Evolutionary conservation across 2,329 filamentous ascomycete species (phyloP).

Genomic region (Xylaria arbuscula): DNA sequence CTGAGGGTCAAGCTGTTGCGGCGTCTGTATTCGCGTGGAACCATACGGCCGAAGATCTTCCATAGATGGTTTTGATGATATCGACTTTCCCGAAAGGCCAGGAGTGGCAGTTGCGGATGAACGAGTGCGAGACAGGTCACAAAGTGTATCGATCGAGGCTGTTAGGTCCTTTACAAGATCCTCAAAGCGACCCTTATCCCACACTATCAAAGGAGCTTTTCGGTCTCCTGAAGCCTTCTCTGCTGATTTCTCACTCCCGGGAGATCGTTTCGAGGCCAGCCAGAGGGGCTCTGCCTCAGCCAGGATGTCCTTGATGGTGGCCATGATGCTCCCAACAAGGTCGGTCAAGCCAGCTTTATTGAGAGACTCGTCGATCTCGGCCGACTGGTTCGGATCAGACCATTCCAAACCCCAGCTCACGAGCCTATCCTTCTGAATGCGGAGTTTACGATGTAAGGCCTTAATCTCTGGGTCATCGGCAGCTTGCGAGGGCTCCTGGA

Average conservation of each 20-base stretch:
- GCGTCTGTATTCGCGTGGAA: constrained; percentile 70
- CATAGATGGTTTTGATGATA: constrained; percentile 52
- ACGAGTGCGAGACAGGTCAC: constrained; percentile 77
- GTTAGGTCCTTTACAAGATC: constrained; percentile 80
- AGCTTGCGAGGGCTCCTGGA: constrained; percentile 72
- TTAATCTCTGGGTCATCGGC: constrained; percentile 76
- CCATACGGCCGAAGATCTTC: constrained; percentile 66
- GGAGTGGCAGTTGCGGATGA: constrained; percentile 56
- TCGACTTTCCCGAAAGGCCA: constrained; percentile 49
- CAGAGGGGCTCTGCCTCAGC: constrained; percentile 80
- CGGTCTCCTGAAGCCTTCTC: constrained; percentile 58
- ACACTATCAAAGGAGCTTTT: constrained; percentile 68
- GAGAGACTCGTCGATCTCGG: constrained; percentile 76
- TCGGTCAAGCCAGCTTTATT: constrained; percentile 81
- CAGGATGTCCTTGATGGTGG: constrained; percentile 82
- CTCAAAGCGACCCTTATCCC: constrained; percentile 79
- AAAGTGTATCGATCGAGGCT: constrained; percentile 81
- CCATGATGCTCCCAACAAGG: constrained; percentile 81
- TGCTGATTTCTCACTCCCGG: constrained; percentile 53
- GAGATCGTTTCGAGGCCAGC: constrained; percentile 65
- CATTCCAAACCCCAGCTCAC: constrained; percentile 85
- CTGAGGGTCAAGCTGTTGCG: constrained; percentile 67
- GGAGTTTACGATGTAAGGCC: constrained; percentile 77
- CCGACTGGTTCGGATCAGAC: constrained; percentile 76
- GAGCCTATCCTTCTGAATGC: constrained; percentile 82